Evolutionary conservation across 495 filamentous ascomycete species (phyloP), one percentile per base, ranked within the genome.

Genomic region (Patellaria atrata): DNA sequence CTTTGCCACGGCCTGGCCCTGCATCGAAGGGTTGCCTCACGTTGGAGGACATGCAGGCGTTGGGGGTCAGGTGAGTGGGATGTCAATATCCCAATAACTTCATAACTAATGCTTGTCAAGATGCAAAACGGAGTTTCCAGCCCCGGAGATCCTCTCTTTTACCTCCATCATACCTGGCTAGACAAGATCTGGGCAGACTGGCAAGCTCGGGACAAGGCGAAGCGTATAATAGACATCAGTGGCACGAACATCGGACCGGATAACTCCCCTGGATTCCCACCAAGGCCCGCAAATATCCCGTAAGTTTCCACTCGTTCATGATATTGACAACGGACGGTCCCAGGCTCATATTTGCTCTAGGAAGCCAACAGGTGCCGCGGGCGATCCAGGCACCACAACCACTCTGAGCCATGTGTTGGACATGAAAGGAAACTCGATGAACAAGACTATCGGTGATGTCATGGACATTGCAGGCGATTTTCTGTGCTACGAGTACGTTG

Each of bases 31-130:
- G 2, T 39, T 37, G 11, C 60, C 60, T 5, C 63, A 65, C 31
- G 37, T 30, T 2, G 59, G 42, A 7, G 63, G 62, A 0, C 63
- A 66, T 27, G 50, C 46, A 1, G 62, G 55, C 3, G 44, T 64
- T 1, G 50, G 52, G 1, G 60, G 54, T 10, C 41, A 44, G 22
- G 35, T 44, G 21, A 3, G 41, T 35, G 6, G 5, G 18, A 56
- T 51, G 48, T 33, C 38, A 27, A 21, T 15, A n/a, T 20, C 16
- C 12, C 11, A 8, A 19, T 9, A 4, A 15, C n/a, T 10, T 5
- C 3, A 2, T 5, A 2, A 21, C 37, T n/a, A 21, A 26, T 22
- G 22, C 13, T 27, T 19, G 6, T 33, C 23, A 20, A 45, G 42
- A 46, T 41, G 37, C 7, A 39, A 3, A 38, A 35, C 7, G 20